Conservation (phyloP, 805 yeast species). For the Wickerhamomyces canadensis region DNA sequence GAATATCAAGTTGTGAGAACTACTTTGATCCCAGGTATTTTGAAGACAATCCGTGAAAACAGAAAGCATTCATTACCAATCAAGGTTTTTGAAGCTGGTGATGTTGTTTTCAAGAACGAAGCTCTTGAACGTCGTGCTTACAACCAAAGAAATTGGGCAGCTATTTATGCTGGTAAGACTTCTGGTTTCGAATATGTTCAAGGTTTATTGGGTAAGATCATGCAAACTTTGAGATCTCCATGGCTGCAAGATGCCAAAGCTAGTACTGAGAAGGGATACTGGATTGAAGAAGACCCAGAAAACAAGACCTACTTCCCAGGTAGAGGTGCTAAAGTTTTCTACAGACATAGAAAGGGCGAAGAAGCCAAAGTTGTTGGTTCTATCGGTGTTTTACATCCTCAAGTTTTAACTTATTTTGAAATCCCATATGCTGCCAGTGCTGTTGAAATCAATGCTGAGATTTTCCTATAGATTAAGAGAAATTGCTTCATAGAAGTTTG, state of each 20-base stretch:
- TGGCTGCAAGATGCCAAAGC: slow-evolving; percentile 55
- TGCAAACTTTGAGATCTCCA: slow-evolving; percentile 91
- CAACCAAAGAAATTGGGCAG: slow-evolving; percentile 94
- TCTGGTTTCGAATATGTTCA: slow-evolving; percentile 94
- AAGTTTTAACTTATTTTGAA: slow-evolving; percentile 79
- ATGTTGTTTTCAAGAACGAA: slow-evolving; percentile 80
- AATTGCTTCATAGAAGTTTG: no score
- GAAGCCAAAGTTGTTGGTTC: slow-evolving; percentile 63
- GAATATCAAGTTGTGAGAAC: slow-evolving; percentile 99
- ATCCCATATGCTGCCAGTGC: slow-evolving; percentile 90
- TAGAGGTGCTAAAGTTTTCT: slow-evolving; percentile 86
- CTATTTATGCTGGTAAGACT: slow-evolving; percentile 88
- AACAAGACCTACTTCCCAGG: slow-evolving; percentile 90
- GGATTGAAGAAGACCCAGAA: slow-evolving; percentile 69
- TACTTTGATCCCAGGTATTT: slow-evolving; percentile 85
- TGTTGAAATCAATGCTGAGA: slow-evolving; percentile 86
- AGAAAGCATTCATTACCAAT: slow-evolving; percentile 94
- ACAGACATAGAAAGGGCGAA: slow-evolving; percentile 58
- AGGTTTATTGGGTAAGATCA: slow-evolving; percentile 89
- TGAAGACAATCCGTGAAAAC: slow-evolving; percentile 93
- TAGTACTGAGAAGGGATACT: slow-evolving; percentile 67
- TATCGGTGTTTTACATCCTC: slow-evolving; percentile 94
- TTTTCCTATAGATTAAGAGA: slow-evolving; percentile 47
- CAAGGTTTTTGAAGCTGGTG: slow-evolving; percentile 92
- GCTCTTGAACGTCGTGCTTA: slow-evolving; percentile 80